Percentiles rank a stretch among this genome's conserved stretches.
Conservation (phyloP, 2,329 filamentous ascomycete genomes). For the Colletotrichum noveboracense region DNA sequence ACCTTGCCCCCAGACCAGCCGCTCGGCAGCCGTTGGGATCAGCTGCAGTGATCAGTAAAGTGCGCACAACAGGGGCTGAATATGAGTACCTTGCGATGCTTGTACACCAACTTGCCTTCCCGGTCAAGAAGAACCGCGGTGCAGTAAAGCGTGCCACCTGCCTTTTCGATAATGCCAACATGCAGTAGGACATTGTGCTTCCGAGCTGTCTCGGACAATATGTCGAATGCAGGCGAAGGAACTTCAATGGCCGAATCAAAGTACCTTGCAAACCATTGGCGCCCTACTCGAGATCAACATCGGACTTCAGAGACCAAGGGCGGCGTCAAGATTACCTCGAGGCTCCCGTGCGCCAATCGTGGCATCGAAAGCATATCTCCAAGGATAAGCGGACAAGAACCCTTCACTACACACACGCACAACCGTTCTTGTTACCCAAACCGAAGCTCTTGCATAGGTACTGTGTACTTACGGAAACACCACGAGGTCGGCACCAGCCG, state of each 20-base stretch:
- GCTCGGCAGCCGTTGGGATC: conserved; percentile 44
- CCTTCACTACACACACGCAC: conserved; percentile 30
- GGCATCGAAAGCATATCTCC: conserved; percentile 47
- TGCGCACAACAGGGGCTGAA: neutral
- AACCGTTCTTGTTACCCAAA: neutral
- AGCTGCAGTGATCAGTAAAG: conserved; percentile 22
- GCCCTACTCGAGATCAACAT: conserved; percentile 28
- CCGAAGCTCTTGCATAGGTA: neutral
- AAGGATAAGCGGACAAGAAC: conserved; percentile 46
- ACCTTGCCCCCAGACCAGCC: conserved; percentile 51
- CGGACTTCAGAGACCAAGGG: neutral
- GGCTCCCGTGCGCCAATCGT: conserved; percentile 44
- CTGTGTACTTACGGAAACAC: conserved; percentile 40
- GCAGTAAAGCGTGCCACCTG: conserved; percentile 45
- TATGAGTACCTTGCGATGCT: conserved; percentile 40
- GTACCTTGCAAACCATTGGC: conserved; percentile 45
- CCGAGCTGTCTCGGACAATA: conserved; percentile 36
- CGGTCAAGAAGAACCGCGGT: conserved; percentile 40
- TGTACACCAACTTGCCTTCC: conserved; percentile 38
- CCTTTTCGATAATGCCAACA: conserved; percentile 45
- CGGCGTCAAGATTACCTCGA: conserved; percentile 31
- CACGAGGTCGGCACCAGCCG: conserved; percentile 40
- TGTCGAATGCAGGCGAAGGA: conserved; percentile 39
- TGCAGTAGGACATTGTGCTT: conserved; percentile 38
- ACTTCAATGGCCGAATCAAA: conserved; percentile 42